Conservation (phyloP, 176 grass and related monocot genomes). For the Chloris gayana region DNA sequence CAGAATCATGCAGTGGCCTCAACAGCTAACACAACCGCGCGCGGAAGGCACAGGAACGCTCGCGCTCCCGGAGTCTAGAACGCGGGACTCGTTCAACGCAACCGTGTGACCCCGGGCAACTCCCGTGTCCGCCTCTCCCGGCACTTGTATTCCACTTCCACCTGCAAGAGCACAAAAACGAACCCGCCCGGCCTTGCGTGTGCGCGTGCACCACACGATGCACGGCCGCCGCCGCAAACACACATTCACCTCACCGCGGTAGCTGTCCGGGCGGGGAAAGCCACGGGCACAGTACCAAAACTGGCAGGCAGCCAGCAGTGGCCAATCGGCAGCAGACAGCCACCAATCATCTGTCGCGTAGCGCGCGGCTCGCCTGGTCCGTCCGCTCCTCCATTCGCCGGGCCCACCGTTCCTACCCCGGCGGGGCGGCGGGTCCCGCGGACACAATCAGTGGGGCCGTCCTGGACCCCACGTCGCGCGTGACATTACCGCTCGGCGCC, state of each 20-base stretch:
- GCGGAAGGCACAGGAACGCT: too few species aligned
- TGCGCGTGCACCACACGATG: background rate
- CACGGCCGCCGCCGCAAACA: background rate
- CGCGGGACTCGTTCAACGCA: background rate
- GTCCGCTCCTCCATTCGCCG: constrained; percentile 18
- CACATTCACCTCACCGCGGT: background rate
- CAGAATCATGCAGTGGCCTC: too few species aligned
- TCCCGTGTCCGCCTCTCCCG: background rate
- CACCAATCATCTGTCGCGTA: constrained; percentile 13
- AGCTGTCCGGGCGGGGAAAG: background rate
- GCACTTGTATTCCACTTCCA: background rate
- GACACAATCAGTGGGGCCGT: too few species aligned
- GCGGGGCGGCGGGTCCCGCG: too few species aligned
- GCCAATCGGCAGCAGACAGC: background rate
- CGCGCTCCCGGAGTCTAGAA: background rate
- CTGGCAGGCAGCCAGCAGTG: too few species aligned
- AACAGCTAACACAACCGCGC: too few species aligned
- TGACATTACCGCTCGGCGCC: background rate
- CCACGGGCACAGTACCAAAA: background rate
- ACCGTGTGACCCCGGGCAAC: background rate
- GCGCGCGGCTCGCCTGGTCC: constrained; percentile 19
- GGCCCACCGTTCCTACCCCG: background rate
- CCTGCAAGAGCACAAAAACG: background rate
- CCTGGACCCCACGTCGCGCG: too few species aligned
- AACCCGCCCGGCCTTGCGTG: background rate